Evolutionary conservation across 1,139 yeast genomes (phyloP), one percentile per base, ranked within the genome.

Genomic region (Yamadazyma spencermartinsiae): DNA sequence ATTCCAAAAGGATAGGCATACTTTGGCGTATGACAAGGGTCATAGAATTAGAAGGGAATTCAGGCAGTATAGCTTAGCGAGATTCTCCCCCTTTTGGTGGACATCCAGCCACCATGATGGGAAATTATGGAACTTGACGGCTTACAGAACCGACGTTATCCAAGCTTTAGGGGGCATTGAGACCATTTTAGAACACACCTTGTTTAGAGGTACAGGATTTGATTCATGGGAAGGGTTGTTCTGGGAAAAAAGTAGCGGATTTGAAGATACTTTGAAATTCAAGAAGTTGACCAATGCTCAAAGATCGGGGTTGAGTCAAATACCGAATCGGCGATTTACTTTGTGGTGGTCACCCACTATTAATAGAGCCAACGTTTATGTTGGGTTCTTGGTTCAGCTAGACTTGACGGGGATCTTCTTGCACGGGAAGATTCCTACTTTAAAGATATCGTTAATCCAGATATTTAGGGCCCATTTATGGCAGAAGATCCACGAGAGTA

Each of bases 301-400:
- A 67, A 72, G 98, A 54, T 85, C 97, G 2, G 99, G 99, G 58
- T 76, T 94, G 49, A 87, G 95, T 58, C 99, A 94, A 64, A 92
- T 94, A 54, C 99, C 99, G 3, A 94, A 94, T 58, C 83, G 99
- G 61, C 76, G 99, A 33, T 94, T 94, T 57, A 94, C 98, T 0
- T 68, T 94, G 32, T 94, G 99, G 99, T 94, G 99, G 99, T 89
- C 98, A 1, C 99, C 99, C 6, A 94, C 99, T 1, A 94, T 94
- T 50, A 94, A 94, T 53, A 78, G 99, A 50, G 98, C 98, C 4
- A 92, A 94, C 55, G 98, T 94, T 17, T 94, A 94, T 56, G 98
- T 94, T 42, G 99, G 99, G 25, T 94, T 92, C 68, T 74, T 89
- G 58, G 98, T 94, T 23, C 99, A 94, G 60, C 72, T 94, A 32